Conservation (phyloP, 164 flowering plant genomes). For the Stephania japonica region DNA sequence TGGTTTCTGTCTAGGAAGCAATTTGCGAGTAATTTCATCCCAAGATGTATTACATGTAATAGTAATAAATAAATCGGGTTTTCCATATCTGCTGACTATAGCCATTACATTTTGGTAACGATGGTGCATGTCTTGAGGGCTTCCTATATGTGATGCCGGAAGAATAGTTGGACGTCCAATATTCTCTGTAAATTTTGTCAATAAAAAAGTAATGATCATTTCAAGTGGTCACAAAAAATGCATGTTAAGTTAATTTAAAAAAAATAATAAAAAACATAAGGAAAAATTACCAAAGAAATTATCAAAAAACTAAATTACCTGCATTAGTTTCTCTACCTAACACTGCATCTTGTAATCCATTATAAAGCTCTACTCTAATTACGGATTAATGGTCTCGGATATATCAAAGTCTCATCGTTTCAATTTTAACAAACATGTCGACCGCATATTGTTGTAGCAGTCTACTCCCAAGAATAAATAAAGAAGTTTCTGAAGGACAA, state of each 20-base stretch:
- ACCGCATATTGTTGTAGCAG: constrained; percentile 22
- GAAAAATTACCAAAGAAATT: neutral
- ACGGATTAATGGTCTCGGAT: constrained; percentile 2
- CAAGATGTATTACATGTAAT: constrained; percentile 21
- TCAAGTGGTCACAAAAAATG: neutral
- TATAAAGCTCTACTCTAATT: constrained; percentile 10
- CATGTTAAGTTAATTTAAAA: neutral
- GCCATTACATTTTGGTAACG: constrained; percentile 19
- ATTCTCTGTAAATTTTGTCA: neutral
- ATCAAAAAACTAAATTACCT: neutral
- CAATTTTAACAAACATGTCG: constrained; percentile 18
- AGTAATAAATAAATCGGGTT: constrained; percentile 16
- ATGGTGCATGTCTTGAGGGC: constrained; percentile 13
- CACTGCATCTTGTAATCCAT: constrained; percentile 6
- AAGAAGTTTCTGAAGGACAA: neutral
- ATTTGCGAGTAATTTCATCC: constrained; percentile 9
- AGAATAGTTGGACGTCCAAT: constrained; percentile 7
- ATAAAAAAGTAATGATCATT: neutral
- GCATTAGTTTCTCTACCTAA: neutral
- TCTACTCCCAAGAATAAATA: neutral
- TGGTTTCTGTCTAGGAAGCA: neutral
- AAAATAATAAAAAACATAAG: neutral
- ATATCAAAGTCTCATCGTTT: constrained; percentile 8
- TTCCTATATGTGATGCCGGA: constrained; percentile 16
- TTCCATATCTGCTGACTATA: constrained; percentile 14